These are phyloP conservation scores for Citrus mangshanensis DNA, from an alignment of 345 rosid species.

Conservation along the genomic window DNA sequence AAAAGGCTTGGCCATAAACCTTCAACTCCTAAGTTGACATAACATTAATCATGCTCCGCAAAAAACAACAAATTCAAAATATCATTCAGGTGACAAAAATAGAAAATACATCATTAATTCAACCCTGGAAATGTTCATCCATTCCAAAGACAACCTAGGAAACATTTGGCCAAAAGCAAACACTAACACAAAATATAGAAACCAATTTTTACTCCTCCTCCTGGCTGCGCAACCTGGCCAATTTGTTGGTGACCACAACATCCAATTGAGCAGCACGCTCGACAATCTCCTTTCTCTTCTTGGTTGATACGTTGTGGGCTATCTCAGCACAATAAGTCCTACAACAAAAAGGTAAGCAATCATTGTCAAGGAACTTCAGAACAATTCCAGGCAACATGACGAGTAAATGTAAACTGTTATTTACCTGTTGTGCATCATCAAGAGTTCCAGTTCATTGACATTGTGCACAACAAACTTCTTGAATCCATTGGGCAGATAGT, in stretches of 20 bases:
- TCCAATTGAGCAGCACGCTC: slow-evolving; percentile 68
- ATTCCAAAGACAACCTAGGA: slow-evolving; percentile 8
- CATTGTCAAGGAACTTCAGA: not conserved
- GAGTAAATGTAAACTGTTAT: not conserved
- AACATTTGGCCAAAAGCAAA: not conserved
- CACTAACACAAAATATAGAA: not conserved
- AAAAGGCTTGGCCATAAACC: not conserved
- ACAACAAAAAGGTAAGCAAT: not conserved
- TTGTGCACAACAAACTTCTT: slow-evolving; percentile 68
- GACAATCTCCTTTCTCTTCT: slow-evolving; percentile 61
- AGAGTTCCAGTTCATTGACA: slow-evolving; percentile 46
- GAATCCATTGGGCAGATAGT: slow-evolving; percentile 68
- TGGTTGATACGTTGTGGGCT: slow-evolving; percentile 58
- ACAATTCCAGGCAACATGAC: not conserved
- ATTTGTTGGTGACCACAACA: slow-evolving; percentile 61
- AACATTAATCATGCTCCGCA: not conserved
- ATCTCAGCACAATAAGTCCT: slow-evolving; percentile 77
- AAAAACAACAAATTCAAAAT: not conserved
- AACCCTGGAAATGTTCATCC: not conserved
- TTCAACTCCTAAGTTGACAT: not conserved
- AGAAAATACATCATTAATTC: not conserved
- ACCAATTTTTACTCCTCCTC: slow-evolving; percentile 50
- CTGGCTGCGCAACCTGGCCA: slow-evolving; percentile 77
- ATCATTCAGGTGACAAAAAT: not conserved
- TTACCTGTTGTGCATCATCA: slow-evolving; percentile 78